Evolutionary conservation across 345 rosid species (phyloP).

Genomic region (Rubroshorea leprosula): DNA sequence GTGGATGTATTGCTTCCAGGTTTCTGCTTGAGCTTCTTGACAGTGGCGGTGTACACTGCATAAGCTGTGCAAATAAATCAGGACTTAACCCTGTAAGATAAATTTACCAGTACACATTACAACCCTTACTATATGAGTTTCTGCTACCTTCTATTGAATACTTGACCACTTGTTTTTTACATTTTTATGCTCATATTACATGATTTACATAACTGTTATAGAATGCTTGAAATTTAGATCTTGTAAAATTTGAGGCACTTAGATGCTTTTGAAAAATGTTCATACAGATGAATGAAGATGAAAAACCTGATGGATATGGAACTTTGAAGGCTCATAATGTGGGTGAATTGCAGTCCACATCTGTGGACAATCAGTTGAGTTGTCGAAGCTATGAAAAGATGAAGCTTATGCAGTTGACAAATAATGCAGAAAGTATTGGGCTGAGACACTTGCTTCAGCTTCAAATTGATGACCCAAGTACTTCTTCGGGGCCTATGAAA

Average conservation of each 20-base stretch:
- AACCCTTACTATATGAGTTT: neutral
- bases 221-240: slow-evolving; percentile 4
- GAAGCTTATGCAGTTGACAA: slow-evolving; percentile 41
- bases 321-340: slow-evolving; percentile 26
- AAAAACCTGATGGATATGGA: slow-evolving; percentile 44
- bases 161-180: too few species aligned
- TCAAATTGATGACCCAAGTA: slow-evolving; percentile 37
- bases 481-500: slow-evolving; percentile 51
- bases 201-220: neutral
- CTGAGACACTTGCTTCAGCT: slow-evolving; percentile 56
- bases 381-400: slow-evolving; percentile 37
- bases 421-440: slow-evolving; percentile 30
- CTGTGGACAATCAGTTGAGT: slow-evolving; percentile 45
- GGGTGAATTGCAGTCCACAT: slow-evolving; percentile 35
- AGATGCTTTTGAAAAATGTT: slow-evolving; percentile 11
- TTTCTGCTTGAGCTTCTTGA: slow-evolving; percentile 77
- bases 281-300: slow-evolving; percentile 43
- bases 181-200: too few species aligned
- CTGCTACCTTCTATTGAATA: too few species aligned
- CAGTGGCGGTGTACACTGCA: slow-evolving; percentile 70
- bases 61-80: slow-evolving; percentile 51
- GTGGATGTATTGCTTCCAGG: slow-evolving; percentile 92
- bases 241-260: slow-evolving; percentile 3
- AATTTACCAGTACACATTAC: neutral
- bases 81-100: slow-evolving; percentile 56